phyloP scores from a whole-genome alignment of 2,329 filamentous ascomycete species.

The Mycocentrospora acerina region DNA sequence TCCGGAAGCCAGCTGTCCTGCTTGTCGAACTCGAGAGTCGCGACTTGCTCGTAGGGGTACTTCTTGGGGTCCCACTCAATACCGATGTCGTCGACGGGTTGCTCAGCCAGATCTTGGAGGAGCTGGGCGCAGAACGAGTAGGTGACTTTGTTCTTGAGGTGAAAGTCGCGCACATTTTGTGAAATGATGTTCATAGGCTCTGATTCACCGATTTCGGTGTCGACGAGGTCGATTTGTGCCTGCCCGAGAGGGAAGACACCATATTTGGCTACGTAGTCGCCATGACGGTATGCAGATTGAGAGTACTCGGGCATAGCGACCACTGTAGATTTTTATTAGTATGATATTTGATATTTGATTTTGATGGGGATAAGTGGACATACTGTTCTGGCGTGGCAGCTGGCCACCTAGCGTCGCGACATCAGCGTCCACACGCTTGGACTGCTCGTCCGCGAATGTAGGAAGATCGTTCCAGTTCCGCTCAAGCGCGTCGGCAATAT shows the following conservation, averaged over 20 bases:
- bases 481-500: slow-evolving; percentile 40
- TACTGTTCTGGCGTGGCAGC: slow-evolving; percentile 25
- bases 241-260: slow-evolving; percentile 47
- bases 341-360: too few species aligned
- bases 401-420: slow-evolving; percentile 27
- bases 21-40: slow-evolving; percentile 43
- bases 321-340: slow-evolving; percentile 14
- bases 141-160: slow-evolving; percentile 19
- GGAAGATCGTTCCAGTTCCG: slow-evolving; percentile 29
- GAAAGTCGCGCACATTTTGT: slow-evolving; percentile 21
- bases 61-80: slow-evolving; percentile 50
- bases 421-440: slow-evolving; percentile 44
- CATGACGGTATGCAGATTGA: slow-evolving; percentile 52
- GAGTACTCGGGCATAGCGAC: slow-evolving; percentile 45
- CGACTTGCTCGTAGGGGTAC: slow-evolving; percentile 52
- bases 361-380: neutral
- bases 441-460: slow-evolving; percentile 39
- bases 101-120: slow-evolving; percentile 49
- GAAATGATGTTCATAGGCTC: slow-evolving; percentile 34
- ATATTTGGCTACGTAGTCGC: slow-evolving; percentile 52
- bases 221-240: slow-evolving; percentile 45
- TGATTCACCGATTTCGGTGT: slow-evolving; percentile 30
- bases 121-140: slow-evolving; percentile 50
- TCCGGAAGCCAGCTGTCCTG: slow-evolving; percentile 45
- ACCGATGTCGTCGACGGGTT: slow-evolving; percentile 41